A percentile compares a stretch with the other conserved stretches of the same genome.
Evolutionary conservation across 352 stramenopile species (phyloP).

Genomic region (Globisporangium yorkense): DNA sequence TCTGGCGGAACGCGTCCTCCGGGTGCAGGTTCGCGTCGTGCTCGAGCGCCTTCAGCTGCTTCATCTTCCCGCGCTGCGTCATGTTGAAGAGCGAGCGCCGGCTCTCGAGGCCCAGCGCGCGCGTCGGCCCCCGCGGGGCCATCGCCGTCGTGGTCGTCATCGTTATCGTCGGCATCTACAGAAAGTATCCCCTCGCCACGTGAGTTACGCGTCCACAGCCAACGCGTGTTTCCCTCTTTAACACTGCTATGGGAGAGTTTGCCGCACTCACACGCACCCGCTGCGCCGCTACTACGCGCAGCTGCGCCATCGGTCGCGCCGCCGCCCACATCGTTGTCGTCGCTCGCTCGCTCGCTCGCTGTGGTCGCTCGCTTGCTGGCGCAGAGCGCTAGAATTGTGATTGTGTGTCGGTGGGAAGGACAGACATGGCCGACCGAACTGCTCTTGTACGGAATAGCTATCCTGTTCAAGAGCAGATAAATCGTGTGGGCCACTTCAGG

Average conservation of each 20-base stretch:
- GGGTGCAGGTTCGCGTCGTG: conserved; percentile 72
- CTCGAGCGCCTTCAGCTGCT: conserved; percentile 81
- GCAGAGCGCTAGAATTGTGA: neutral
- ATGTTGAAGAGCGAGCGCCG: conserved; percentile 79
- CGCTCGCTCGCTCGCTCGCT: neutral
- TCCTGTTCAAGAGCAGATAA: no score
- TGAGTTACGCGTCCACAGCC: neutral
- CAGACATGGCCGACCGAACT: no score
- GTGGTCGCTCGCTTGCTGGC: neutral
- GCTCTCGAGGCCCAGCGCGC: conserved; percentile 10
- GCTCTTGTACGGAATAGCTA: no score
- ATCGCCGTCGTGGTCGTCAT: neutral
- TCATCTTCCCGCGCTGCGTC: conserved; percentile 65
- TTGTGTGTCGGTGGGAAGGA: neutral
- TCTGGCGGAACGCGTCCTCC: conserved; percentile 67
- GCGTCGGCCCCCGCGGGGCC: neutral
- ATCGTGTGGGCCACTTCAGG: no score
- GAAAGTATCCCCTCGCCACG: neutral
- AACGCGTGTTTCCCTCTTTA: neutral
- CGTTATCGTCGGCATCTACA: neutral
- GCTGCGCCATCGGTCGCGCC: conserved; percentile 7
- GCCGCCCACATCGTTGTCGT: conserved; percentile 6
- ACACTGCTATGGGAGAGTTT: neutral
- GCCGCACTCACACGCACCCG: neutral
- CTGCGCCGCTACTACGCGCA: neutral